Evolutionary conservation across 2,329 filamentous ascomycete genomes (phyloP).

Genomic region (Colletotrichum destructivum): DNA sequence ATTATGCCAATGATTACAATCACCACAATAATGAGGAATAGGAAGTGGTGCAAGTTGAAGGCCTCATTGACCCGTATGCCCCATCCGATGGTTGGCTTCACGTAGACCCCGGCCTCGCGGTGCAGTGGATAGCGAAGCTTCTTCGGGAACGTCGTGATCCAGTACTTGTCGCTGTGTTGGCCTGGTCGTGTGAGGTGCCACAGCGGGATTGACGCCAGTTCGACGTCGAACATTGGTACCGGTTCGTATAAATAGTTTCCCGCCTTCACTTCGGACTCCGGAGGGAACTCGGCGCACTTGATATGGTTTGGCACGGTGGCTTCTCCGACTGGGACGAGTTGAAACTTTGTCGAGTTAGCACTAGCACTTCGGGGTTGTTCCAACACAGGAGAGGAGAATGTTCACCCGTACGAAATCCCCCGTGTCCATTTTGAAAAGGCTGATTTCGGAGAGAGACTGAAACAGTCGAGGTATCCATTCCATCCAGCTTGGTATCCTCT

Average conservation of each 20-base stretch:
- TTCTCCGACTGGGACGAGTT: conserved; percentile 22
- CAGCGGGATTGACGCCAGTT: conserved; percentile 1
- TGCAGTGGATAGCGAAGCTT: conserved; percentile 13
- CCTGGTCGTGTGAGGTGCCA: conserved; percentile 16
- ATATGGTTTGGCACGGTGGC: neutral
- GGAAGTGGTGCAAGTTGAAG: conserved; percentile 1
- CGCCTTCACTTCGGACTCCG: neutral
- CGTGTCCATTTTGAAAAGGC: conserved; percentile 12
- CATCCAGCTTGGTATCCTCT: neutral
- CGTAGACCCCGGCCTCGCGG: neutral
- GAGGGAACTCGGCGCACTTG: neutral
- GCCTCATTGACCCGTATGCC: conserved; percentile 1
- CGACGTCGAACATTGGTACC: conserved; percentile 18
- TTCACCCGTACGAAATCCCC: conserved; percentile 21
- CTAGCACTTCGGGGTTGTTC: neutral
- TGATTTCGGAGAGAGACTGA: neutral
- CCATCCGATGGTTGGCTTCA: conserved; percentile 6
- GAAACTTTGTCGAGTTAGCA: conserved; percentile 4
- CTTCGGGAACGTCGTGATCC: conserved; percentile 23
- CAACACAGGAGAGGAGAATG: neutral
- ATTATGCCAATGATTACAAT: neutral
- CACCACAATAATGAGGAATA: neutral
- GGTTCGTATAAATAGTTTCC: conserved; percentile 5
- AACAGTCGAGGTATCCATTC: neutral
- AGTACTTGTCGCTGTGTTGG: conserved; percentile 18